These are phyloP conservation scores for Nematocida homosporus DNA, from an alignment of 371 early-diverging fungal genomes.

Conservation along the genomic window DNA sequence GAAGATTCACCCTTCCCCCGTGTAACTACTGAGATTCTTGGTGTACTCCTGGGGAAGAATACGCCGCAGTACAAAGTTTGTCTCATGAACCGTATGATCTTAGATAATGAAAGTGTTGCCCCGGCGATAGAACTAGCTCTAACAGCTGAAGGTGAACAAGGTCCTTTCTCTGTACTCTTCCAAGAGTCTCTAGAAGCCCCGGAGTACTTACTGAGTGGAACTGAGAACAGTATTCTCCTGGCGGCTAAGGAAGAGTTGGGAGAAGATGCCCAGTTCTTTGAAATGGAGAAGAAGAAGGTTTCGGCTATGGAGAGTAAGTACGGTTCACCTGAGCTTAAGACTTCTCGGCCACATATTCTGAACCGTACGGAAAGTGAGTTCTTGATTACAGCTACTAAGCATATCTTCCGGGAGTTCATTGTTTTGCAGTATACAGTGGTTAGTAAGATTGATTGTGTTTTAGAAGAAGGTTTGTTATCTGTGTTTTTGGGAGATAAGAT, in stretches of 20 bases:
- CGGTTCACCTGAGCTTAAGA: slow-evolving; percentile 29
- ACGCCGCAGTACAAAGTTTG: slow-evolving; percentile 55
- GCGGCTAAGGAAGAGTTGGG: slow-evolving; percentile 24
- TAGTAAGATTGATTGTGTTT: slow-evolving; percentile 41
- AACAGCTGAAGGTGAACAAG: slow-evolving; percentile 1
- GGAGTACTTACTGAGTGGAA: neutral
- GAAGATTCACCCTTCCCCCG: slow-evolving; percentile 66
- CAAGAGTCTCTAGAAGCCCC: neutral
- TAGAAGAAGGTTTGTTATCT: slow-evolving; percentile 37
- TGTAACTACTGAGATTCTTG: slow-evolving; percentile 64
- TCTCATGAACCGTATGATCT: slow-evolving; percentile 65
- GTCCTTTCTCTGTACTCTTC: neutral
- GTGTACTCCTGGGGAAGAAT: slow-evolving; percentile 54
- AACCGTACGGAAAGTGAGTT: slow-evolving; percentile 54
- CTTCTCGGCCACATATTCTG: neutral
- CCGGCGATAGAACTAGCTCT: slow-evolving; percentile 52
- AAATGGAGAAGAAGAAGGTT: slow-evolving; percentile 25
- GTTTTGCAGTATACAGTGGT: slow-evolving; percentile 31
- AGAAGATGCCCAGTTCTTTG: slow-evolving; percentile 36
- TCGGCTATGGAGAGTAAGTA: slow-evolving; percentile 28
- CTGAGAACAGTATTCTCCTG: neutral
- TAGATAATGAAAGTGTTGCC: slow-evolving; percentile 63
- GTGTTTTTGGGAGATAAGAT: slow-evolving; percentile 20
- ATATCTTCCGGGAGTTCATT: slow-evolving; percentile 33
- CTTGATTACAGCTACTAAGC: slow-evolving; percentile 32